A percentile compares a stretch with the other conserved stretches of the same genome.
phyloP scores from a whole-genome alignment of 306 rosid genomes.

The Luffa aegyptiaca region DNA sequence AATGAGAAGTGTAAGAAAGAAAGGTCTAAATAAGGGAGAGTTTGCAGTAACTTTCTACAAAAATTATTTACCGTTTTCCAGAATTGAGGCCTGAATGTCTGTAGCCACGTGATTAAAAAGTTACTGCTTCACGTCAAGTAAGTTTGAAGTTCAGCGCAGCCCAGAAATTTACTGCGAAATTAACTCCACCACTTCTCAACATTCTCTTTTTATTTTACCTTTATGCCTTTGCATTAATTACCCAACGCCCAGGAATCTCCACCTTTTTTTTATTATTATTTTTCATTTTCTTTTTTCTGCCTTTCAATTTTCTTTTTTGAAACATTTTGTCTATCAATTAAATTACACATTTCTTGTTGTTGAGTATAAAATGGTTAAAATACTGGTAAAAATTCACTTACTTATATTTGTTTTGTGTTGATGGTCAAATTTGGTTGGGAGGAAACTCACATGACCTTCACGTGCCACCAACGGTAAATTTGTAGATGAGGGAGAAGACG shows the following conservation, averaged over 20 bases:
- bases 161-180: conserved; percentile 1
- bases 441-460: too few relatives aligned
- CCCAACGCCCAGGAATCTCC: background rate
- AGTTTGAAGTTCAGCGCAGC: background rate
- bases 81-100: background rate
- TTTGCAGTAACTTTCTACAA: background rate
- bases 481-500: too few relatives aligned
- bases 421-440: too few relatives aligned
- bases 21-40: background rate
- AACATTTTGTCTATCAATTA: too few relatives aligned
- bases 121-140: background rate
- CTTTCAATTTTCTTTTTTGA: too few relatives aligned
- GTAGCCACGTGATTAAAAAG: background rate
- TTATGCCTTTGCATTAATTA: background rate
- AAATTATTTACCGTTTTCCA: background rate
- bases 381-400: too few relatives aligned
- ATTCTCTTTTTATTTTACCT: background rate
- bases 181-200: background rate
- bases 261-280: too few relatives aligned
- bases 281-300: too few relatives aligned
- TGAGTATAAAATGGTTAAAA: too few relatives aligned
- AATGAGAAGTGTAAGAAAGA: background rate
- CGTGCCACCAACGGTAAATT: too few relatives aligned
- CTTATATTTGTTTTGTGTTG: too few relatives aligned
- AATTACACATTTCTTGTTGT: too few relatives aligned